Evolutionary conservation across 345 rosid genomes (phyloP).

Genomic region (Conringia planisiliqua): DNA sequence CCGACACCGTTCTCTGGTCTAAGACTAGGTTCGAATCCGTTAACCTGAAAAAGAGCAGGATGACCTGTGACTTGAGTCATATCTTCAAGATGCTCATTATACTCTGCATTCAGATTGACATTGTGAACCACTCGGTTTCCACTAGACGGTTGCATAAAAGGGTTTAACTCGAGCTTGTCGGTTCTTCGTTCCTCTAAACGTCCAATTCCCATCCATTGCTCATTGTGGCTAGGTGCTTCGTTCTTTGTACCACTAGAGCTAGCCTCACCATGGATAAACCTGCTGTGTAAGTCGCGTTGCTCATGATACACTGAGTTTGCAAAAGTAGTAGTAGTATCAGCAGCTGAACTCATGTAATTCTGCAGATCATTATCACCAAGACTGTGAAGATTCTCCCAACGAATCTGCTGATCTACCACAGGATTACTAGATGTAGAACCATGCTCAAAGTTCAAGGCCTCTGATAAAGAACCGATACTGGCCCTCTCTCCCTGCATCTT

Average conservation of each 20-base stretch:
- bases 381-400: conserved; percentile 60
- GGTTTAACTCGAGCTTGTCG: conserved; percentile 39
- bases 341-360: conserved; percentile 47
- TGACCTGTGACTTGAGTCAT: conserved; percentile 40
- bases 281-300: conserved; percentile 42
- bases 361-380: conserved; percentile 45
- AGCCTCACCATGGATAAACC: conserved; percentile 45
- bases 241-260: conserved; percentile 41
- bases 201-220: conserved; percentile 42
- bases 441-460: conserved; percentile 66
- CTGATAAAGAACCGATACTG: conserved; percentile 68
- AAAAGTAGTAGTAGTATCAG: conserved; percentile 36
- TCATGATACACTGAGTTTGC: conserved; percentile 50
- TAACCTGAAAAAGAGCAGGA: conserved; percentile 38
- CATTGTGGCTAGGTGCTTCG: conserved; percentile 38
- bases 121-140: conserved; percentile 37
- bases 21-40: conserved; percentile 36
- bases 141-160: conserved; percentile 43
- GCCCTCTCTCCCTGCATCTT: conserved; percentile 91
- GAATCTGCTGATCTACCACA: conserved; percentile 54
- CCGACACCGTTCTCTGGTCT: conserved; percentile 40
- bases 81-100: conserved; percentile 46
- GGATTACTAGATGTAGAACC: conserved; percentile 68
- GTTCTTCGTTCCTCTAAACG: conserved; percentile 49
- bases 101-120: conserved; percentile 56